These are phyloP conservation scores for Eutrema heterophyllum DNA, from an alignment of 345 rosid species.

Conservation along the genomic window DNA sequence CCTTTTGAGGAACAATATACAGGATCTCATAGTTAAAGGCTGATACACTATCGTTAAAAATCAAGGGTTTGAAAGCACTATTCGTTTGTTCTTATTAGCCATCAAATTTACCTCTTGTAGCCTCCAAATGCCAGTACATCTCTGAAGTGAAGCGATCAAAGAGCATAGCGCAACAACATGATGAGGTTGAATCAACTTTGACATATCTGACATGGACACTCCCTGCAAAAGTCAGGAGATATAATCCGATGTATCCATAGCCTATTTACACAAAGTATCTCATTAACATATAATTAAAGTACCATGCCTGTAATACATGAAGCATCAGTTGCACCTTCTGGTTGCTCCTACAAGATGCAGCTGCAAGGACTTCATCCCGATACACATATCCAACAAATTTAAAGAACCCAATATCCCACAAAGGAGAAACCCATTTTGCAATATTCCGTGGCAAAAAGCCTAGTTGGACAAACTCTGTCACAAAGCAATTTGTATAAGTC, in stretches of 20 bases:
- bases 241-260: constrained; percentile 7
- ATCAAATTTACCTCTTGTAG: constrained; percentile 63
- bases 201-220: constrained; percentile 45
- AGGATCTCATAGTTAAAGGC: constrained; percentile 2
- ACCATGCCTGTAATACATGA: constrained; percentile 62
- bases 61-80: background rate
- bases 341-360: constrained; percentile 62
- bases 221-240: constrained; percentile 53
- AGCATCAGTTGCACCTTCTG: constrained; percentile 65
- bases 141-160: constrained; percentile 68
- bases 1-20: constrained; percentile 37
- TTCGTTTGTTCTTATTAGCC: background rate
- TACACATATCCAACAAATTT: constrained; percentile 65
- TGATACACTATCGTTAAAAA: background rate
- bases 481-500: constrained; percentile 11
- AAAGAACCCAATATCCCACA: constrained; percentile 78
- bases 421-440: constrained; percentile 89
- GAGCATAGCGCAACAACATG: constrained; percentile 51
- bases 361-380: constrained; percentile 69
- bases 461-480: constrained; percentile 60
- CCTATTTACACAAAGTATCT: constrained; percentile 11
- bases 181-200: constrained; percentile 43
- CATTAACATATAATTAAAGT: constrained; percentile 21
- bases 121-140: constrained; percentile 82
- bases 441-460: constrained; percentile 80